These are phyloP conservation scores for Ceratobasidium sp. DNA, from an alignment of 1,284 basidiomycete species.

Conservation along the genomic window DNA sequence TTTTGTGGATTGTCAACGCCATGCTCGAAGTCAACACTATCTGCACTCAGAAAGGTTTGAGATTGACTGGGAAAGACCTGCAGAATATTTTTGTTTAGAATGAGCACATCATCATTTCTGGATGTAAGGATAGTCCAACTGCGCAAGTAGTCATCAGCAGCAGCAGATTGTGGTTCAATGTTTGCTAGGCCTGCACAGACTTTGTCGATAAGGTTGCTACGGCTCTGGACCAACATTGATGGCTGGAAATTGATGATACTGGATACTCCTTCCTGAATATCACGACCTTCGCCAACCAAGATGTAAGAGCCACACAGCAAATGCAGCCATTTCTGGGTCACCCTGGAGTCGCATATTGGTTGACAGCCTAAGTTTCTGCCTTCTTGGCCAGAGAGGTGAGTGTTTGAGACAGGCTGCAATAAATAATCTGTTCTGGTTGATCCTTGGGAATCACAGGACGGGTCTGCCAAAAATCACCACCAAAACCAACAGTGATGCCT, in stretches of 20 bases:
- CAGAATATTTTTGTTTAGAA: too few species aligned
- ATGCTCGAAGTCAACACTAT: too few species aligned
- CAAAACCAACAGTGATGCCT: slow-evolving; percentile 53
- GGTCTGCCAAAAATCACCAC: slow-evolving; percentile 55
- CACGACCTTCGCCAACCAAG: slow-evolving; percentile 53
- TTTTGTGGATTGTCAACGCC: too few species aligned
- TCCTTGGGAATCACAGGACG: slow-evolving; percentile 54
- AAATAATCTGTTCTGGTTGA: slow-evolving; percentile 50
- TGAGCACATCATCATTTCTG: too few species aligned
- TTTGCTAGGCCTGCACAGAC: slow-evolving; percentile 49
- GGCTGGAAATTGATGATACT: slow-evolving; percentile 48
- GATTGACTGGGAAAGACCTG: too few species aligned
- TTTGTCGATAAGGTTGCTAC: slow-evolving; percentile 47
- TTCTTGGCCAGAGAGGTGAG: not conserved
- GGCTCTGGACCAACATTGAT: slow-evolving; percentile 45
- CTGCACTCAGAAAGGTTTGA: too few species aligned
- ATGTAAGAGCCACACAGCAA: slow-evolving; percentile 55
- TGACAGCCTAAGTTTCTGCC: slow-evolving; percentile 48
- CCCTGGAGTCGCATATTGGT: slow-evolving; percentile 53
- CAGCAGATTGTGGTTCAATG: too few species aligned
- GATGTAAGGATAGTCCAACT: too few species aligned
- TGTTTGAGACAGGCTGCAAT: slow-evolving; percentile 49
- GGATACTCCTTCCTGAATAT: slow-evolving; percentile 39
- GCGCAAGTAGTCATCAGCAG: too few species aligned
- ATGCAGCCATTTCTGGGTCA: slow-evolving; percentile 46